phyloP scores from a whole-genome alignment of 2,329 filamentous ascomycete species.

The Exophiala alcalophila region DNA sequence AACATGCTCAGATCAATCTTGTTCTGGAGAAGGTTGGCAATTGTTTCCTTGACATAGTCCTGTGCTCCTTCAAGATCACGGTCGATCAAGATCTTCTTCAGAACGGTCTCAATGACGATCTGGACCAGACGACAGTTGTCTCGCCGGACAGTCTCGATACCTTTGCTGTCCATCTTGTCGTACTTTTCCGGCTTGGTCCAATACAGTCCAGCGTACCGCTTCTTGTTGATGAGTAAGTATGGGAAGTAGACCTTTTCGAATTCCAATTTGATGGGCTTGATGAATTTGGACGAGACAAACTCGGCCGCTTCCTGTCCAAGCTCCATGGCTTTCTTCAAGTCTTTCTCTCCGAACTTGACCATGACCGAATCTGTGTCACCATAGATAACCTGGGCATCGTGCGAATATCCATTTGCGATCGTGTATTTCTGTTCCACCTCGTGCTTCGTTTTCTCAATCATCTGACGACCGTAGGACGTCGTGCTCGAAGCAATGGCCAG shows the following conservation, averaged over 20 bases:
- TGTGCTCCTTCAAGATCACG: conserved; percentile 85
- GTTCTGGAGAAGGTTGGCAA: conserved; percentile 92
- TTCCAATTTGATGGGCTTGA: conserved; percentile 96
- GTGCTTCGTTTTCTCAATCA: conserved; percentile 98
- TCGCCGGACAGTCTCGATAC: conserved; percentile 95
- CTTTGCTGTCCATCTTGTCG: conserved; percentile 99
- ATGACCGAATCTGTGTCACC: conserved; percentile 99
- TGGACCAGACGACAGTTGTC: conserved; percentile 96
- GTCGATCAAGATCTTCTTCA: conserved; percentile 94
- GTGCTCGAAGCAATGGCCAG: conserved; percentile 94
- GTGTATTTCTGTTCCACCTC: conserved; percentile 89
- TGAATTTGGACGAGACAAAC: conserved; percentile 85
- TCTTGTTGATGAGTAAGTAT: conserved; percentile 99
- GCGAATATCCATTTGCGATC: conserved; percentile 88
- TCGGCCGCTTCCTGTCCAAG: conserved; percentile 89
- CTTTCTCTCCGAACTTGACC: conserved; percentile 94
- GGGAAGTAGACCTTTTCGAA: conserved; percentile 99
- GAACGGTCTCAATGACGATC: conserved; percentile 93
- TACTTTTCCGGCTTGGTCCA: conserved; percentile 94
- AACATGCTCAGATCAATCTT: conserved; percentile 99
- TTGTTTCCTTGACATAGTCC: conserved; percentile 94
- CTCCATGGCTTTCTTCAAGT: conserved; percentile 86
- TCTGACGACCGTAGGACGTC: conserved; percentile 93
- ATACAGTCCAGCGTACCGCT: conserved; percentile 95
- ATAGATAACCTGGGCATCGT: conserved; percentile 96